phyloP scores from a whole-genome alignment of 2,329 filamentous ascomycete genomes.

The Pleoardoris graminearum region DNA sequence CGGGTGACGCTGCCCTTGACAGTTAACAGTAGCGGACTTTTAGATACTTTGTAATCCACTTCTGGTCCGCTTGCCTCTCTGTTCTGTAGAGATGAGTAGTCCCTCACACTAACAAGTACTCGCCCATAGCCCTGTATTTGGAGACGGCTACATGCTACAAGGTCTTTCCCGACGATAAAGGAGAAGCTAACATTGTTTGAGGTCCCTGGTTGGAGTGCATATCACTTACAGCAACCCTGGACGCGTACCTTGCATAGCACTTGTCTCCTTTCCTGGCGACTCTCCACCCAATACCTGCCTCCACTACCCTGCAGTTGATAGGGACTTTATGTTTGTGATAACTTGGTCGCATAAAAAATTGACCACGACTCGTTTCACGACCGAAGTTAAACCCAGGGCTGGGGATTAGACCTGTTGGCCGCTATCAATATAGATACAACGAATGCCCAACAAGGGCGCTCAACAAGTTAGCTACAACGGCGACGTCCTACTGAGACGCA shows the following conservation, averaged over 20 bases:
- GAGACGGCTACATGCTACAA: too few relatives aligned
- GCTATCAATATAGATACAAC: slow-evolving; percentile 2
- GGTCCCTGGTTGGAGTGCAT: too few relatives aligned
- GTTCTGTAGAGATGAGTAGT: too few relatives aligned
- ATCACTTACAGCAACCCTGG: slow-evolving; percentile 8
- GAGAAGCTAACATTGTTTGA: too few relatives aligned
- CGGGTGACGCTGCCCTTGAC: slow-evolving; percentile 2
- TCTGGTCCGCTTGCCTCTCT: too few relatives aligned
- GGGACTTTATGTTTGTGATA: slow-evolving; percentile 24
- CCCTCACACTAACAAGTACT: too few relatives aligned
- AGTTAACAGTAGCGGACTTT: not conserved
- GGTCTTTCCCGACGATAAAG: too few relatives aligned
- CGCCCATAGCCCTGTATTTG: not conserved
- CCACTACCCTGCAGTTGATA: slow-evolving; percentile 23
- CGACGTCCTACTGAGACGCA: not conserved
- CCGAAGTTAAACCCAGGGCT: slow-evolving; percentile 16
- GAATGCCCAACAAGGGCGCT: too few relatives aligned
- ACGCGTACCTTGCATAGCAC: not conserved
- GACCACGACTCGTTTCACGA: slow-evolving; percentile 20
- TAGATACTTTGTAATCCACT: too few relatives aligned
- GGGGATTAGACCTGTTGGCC: not conserved
- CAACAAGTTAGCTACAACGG: not conserved
- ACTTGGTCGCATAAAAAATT: slow-evolving; percentile 4
- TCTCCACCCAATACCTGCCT: slow-evolving; percentile 2
- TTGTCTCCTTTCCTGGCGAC: not conserved